Base-by-base conservation (phyloP, 1,139 yeast genomes). In the Groenewaldozyma sp. region DNA sequence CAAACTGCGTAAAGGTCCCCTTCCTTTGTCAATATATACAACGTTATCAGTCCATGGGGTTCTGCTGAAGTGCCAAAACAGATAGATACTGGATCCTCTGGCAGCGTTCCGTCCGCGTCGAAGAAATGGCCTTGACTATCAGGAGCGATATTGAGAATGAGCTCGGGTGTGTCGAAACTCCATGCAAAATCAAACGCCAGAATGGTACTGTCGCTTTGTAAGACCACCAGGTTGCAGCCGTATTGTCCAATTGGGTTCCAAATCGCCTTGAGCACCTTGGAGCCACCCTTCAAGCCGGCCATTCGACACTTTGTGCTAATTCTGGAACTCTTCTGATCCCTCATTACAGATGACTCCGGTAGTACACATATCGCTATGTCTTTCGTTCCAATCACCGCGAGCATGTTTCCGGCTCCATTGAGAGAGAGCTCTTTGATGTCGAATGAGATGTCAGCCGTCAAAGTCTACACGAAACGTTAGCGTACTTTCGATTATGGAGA, bases 1-100 rank as follows among this genome's bases (percentile, higher is more conserved):
- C 70, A 72, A 2, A 78, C 57, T 1, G 71, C 64, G 48, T 65
- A 76, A 1, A 78, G 45, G 46, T 78, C 80, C 9, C 78, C 73
- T 31, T 73, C 78, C n/a, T 60, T 51, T 17, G 71, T 68, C 40
- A 74, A 48, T 3, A 75, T 53, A 46, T 70, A 73, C 13, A 77
- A 56, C 0, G 79, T 67, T 32, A 77, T 46, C 9, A 55, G 54
- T 1, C 73, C 73, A n/a, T 42, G 28, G 7, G 46, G 42, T 1
- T 59, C 56, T 0, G 65, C 62, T 16, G 55, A 50, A 1, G 70
- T 57, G 3, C 79, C 78, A 46, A 76, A 71, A 1, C 68, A 50
- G 16, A 77, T 68, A 0, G 76, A 65, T 1, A 68, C 66, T 2
- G 55, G 49, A 24, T 50, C 52, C 11, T 53, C 47, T 4, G 48